Evolutionary conservation across 345 rosid genomes (phyloP).

Genomic region (Cardiospermum halicacabum): DNA sequence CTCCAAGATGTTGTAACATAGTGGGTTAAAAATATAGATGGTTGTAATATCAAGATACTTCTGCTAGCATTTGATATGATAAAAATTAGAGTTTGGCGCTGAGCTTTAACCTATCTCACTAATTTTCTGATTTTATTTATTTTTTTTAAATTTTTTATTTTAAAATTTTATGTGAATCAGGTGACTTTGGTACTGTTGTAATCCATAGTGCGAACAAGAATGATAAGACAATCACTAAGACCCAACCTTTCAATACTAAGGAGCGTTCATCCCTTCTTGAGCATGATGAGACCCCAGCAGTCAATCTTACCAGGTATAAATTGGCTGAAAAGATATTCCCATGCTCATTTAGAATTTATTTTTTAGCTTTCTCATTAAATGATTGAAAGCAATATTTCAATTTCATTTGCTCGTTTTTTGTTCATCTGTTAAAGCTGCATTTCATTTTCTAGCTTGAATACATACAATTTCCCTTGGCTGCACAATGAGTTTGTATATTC

Average conservation of each 20-base stretch:
- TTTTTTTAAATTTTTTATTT: too few species aligned
- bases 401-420: background rate
- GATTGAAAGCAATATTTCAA: background rate
- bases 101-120: background rate
- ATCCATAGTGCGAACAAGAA: slow-evolving; percentile 60
- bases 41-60: background rate
- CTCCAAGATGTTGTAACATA: background rate
- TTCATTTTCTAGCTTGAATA: background rate
- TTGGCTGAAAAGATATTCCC: slow-evolving; percentile 37
- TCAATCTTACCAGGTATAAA: slow-evolving; percentile 32
- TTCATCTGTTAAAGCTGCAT: background rate
- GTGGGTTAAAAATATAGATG: background rate
- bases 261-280: slow-evolving; percentile 31
- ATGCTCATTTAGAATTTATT: slow-evolving; percentile 2
- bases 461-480: background rate
- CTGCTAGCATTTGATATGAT: background rate
- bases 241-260: slow-evolving; percentile 29
- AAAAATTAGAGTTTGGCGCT: background rate
- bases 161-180: slow-evolving; percentile 32
- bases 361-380: background rate
- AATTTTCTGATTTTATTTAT: slow-evolving; percentile 4
- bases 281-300: slow-evolving; percentile 28
- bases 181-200: slow-evolving; percentile 81
- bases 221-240: slow-evolving; percentile 21
- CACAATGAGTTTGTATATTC: slow-evolving; percentile 10